Percentiles rank a stretch among this genome's conserved stretches.
Conservation (phyloP, 2,329 filamentous ascomycete species). For the Scortechinia acanthostroma region DNA sequence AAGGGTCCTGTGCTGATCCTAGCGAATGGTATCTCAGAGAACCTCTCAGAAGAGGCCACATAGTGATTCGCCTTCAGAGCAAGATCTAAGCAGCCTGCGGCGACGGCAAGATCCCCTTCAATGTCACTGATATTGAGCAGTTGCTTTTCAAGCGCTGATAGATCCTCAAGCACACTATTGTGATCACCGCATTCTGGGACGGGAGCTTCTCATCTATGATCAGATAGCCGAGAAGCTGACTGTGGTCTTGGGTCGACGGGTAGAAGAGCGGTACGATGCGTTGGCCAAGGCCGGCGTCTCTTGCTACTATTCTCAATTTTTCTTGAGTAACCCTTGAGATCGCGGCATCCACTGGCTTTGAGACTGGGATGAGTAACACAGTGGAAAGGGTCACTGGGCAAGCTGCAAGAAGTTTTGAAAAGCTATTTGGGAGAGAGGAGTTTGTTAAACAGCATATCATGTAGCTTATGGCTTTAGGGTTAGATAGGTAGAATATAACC, state of each 20-base stretch:
- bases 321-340: slow-evolving; percentile 9
- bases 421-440: too few relatives aligned
- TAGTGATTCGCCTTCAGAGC: slow-evolving; percentile 8
- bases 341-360: slow-evolving; percentile 3
- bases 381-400: slow-evolving; percentile 10
- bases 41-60: slow-evolving; percentile 8
- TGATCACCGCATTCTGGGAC: slow-evolving; percentile 9
- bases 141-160: slow-evolving; percentile 10
- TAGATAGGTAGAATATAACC: too few relatives aligned
- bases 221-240: slow-evolving; percentile 12
- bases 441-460: too few relatives aligned
- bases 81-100: slow-evolving; percentile 10
- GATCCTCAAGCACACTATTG: slow-evolving; percentile 10
- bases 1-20: too few relatives aligned
- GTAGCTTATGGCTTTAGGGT: too few relatives aligned
- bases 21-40: slow-evolving; percentile 7
- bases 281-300: slow-evolving; percentile 8
- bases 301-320: slow-evolving; percentile 8
- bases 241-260: slow-evolving; percentile 10
- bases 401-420: slow-evolving; percentile 9
- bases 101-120: slow-evolving; percentile 11
- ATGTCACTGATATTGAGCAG: slow-evolving; percentile 9
- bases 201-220: slow-evolving; percentile 10
- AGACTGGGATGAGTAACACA: slow-evolving; percentile 4
- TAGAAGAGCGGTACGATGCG: slow-evolving; percentile 8